Evolutionary conservation across 495 filamentous ascomycete species (phyloP), one percentile per base, ranked within the genome.

Genomic region (Entonaema liquescens): DNA sequence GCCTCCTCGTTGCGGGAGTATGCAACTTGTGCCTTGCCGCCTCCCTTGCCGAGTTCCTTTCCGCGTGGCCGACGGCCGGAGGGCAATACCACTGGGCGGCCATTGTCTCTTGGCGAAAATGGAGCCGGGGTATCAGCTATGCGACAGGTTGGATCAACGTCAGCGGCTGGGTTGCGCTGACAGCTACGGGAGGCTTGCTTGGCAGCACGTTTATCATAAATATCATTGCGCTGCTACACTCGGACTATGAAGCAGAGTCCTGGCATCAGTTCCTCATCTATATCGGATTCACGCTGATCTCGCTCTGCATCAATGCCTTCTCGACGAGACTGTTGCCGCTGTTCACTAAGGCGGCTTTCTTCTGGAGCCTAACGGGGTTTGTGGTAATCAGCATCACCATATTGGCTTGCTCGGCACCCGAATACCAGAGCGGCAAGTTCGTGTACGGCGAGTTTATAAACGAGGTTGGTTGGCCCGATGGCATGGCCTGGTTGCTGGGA

Each of bases 191-290:
- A 7, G 76, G 76, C 4, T 40, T 79, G 36, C 62, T 79, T 11
- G 76, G 76, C 5, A 79, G 77, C 68, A 74, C 72, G 19, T 74
- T 79, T 13, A 67, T 79, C 44, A 52, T 78, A 28, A 69, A 70
- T 59, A 73, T 78, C 53, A 78, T 79, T 25, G 62, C 76, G 6
- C 68, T 80, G 5, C 65, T 77, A 42, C 72, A 78, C 21, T 26
- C 67, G 1, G 68, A 71, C 19, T 93, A 89, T 72, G 76, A 78
- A 17, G 68, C 86, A 9, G 68, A 90, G 66, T 71, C 85, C 15
- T 92, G 90, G 90, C 91, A 93, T 72, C 89, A 92, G 69, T 91
- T 94, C 74, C 77, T 92, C 17, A 89, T 94, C 9, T 93, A 93
- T 74, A 83, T 91, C 59, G 89, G 70, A 1, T 91, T 89, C 71